Conservation (phyloP, 257 asterid species). For the Solanum bulbocastanum region DNA sequence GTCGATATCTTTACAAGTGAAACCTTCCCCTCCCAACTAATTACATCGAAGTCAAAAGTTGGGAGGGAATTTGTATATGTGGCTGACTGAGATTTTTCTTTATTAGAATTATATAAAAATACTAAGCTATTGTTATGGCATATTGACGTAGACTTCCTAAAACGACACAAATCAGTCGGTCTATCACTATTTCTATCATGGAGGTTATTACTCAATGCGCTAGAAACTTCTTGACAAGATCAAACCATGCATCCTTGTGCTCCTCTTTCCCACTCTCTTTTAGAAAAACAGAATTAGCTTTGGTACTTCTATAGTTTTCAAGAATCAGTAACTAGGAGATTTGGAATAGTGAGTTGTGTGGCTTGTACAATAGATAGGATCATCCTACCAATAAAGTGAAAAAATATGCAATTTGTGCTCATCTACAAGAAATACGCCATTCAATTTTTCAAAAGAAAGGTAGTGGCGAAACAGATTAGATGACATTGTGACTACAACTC, state of each 20-base stretch:
- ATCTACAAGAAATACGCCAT: neutral
- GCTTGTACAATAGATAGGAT: neutral
- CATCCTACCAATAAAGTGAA: neutral
- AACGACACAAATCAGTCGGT: neutral
- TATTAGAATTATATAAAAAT: neutral
- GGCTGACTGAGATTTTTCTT: neutral
- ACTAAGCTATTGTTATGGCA: neutral
- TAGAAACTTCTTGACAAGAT: neutral
- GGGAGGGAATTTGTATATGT: neutral
- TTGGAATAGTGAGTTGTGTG: neutral
- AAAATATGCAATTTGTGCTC: neutral
- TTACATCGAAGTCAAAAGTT: neutral
- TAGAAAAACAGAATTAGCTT: neutral
- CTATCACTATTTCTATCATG: neutral
- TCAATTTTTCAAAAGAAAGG: neutral
- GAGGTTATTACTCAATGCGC: neutral
- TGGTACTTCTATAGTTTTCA: neutral
- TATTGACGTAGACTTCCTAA: neutral
- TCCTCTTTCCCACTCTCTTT: neutral
- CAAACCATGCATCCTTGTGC: neutral
- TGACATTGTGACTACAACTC: neutral
- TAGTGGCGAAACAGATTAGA: neutral
- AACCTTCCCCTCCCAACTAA: neutral
- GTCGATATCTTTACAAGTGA: neutral
- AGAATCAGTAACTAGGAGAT: neutral